phyloP scores from a whole-genome alignment of 2,329 filamentous ascomycete genomes.

The Aspergillus sp. region DNA sequence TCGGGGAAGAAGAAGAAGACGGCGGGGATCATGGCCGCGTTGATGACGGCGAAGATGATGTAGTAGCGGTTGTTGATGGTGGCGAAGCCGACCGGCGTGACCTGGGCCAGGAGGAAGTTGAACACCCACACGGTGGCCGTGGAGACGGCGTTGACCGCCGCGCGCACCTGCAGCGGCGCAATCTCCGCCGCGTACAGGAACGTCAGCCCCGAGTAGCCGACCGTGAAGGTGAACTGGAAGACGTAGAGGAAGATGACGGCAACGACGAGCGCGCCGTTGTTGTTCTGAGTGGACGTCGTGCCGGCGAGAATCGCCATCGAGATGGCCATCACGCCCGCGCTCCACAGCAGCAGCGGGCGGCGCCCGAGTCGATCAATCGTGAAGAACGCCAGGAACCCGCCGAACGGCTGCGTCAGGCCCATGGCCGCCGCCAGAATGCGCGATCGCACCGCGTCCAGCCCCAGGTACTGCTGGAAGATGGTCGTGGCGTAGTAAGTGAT shows the following conservation, averaged over 20 bases:
- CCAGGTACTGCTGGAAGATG: conserved; percentile 38
- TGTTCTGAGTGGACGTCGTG: conserved; percentile 45
- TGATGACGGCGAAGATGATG: conserved; percentile 43
- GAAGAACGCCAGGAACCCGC: conserved; percentile 46
- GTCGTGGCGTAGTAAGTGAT: conserved; percentile 37
- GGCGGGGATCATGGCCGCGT: conserved; percentile 29
- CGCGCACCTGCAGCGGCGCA: conserved; percentile 42
- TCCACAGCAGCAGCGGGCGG: conserved; percentile 29
- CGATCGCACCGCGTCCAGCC: conserved; percentile 18
- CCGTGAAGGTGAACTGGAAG: conserved; percentile 61
- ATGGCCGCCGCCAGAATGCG: conserved; percentile 31
- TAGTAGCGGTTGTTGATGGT: conserved; percentile 50
- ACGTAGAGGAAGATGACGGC: conserved; percentile 59
- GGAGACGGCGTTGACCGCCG: conserved; percentile 57
- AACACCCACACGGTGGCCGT: conserved; percentile 46
- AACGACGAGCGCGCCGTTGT: conserved; percentile 50
- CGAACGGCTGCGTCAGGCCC: conserved; percentile 34
- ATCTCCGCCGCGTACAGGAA: conserved; percentile 62
- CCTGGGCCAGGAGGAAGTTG: conserved; percentile 37
- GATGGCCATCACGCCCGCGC: no score
- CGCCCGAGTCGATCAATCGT: conserved; percentile 45
- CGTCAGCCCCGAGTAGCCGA: conserved; percentile 60
- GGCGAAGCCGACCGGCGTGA: conserved; percentile 38
- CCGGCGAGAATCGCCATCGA: conserved; percentile 44
- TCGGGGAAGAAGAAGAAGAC: conserved; percentile 42